Base-by-base conservation (phyloP, 169 alveolate species). In the Plasmodium vinckei region DNA sequence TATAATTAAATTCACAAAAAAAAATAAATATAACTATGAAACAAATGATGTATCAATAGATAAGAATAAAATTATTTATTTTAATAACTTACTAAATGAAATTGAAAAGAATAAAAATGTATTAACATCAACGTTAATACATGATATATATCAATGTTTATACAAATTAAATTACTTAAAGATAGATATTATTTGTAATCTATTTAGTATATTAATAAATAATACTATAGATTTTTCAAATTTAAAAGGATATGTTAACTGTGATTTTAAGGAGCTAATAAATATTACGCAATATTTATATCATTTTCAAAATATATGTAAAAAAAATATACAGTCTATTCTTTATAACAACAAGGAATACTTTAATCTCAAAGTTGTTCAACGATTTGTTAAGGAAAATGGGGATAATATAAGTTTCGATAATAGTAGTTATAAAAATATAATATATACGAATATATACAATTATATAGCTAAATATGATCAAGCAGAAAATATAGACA, bases 211-310 rank as follows among this genome's bases (percentile, higher is more conserved):
- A 39, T 57, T 75, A 12, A 75, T 64, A 63, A 75, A 75, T 65
- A 75, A 75, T 57, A 51, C 88, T 33, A 49, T 75, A 47, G 47
- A 75, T 44, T 75, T 63, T 57, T 56, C 75, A 19, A 63, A 64
- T n/a, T 44, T 75, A 17, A 75, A 59, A 47, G 88, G 88, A 21
- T 75, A 75, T 63, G 88, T 75, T n/a, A 53, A 75, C 46, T 75
- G 88, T 27, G 44, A 75, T 57, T 75, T 75, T 21, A 75, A 64
- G 46, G 88, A 75, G 27, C 21, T 75, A 56, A 75, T 75, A 25
- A 64, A 63, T 54, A 75, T 75, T 46, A 75, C 88, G 2, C 53
- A 75, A 44, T 75, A 49, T 51, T 49, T 75, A 47, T 67, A 75
- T 49, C 88, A 75, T 33, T 75, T 75, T 42, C 88, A 64, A 57